Percentiles rank a stretch among this genome's conserved stretches.
Conservation (phyloP, 1,284 basidiomycete species). For the Ceratobasidium theobromae region DNA sequence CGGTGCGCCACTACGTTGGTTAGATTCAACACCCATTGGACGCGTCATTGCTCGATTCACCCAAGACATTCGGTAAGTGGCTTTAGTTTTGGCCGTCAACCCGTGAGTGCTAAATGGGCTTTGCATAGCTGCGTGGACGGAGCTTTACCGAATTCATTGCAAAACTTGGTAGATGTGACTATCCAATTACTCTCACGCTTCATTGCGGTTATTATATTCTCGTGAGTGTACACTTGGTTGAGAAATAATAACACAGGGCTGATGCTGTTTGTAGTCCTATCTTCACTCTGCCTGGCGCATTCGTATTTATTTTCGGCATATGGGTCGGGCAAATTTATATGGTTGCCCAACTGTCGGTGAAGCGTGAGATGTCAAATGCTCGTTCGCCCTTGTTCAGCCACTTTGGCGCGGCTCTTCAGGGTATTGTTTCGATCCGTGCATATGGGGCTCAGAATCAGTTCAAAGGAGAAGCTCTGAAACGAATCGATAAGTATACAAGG, state of each 20-base stretch:
- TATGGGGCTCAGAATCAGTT: slow-evolving; percentile 32
- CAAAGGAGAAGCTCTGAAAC: slow-evolving; percentile 15
- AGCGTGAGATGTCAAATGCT: slow-evolving; percentile 71
- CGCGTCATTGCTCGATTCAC: slow-evolving; percentile 61
- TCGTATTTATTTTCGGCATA: slow-evolving; percentile 50
- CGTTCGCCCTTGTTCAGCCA: slow-evolving; percentile 67
- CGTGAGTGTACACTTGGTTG: slow-evolving; percentile 42
- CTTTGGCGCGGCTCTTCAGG: slow-evolving; percentile 67
- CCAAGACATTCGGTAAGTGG: slow-evolving; percentile 51
- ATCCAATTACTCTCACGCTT: slow-evolving; percentile 49
- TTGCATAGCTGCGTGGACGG: slow-evolving; percentile 43
- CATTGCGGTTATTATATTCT: slow-evolving; percentile 50
- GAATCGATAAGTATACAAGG: slow-evolving; percentile 30
- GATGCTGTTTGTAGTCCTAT: slow-evolving; percentile 34
- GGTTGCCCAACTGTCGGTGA: slow-evolving; percentile 70
- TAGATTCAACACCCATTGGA: slow-evolving; percentile 61
- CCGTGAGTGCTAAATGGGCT: background rate
- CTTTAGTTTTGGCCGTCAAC: slow-evolving; percentile 3
- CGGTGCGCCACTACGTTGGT: slow-evolving; percentile 49
- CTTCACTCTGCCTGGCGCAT: slow-evolving; percentile 47
- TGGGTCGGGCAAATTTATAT: slow-evolving; percentile 55
- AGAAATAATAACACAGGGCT: slow-evolving; percentile 17
- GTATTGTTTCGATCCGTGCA: slow-evolving; percentile 46
- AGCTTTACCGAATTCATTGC: slow-evolving; percentile 41
- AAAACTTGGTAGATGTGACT: slow-evolving; percentile 41